phyloP scores from a whole-genome alignment of 345 rosid species.

The Eucalyptus urophylla region DNA sequence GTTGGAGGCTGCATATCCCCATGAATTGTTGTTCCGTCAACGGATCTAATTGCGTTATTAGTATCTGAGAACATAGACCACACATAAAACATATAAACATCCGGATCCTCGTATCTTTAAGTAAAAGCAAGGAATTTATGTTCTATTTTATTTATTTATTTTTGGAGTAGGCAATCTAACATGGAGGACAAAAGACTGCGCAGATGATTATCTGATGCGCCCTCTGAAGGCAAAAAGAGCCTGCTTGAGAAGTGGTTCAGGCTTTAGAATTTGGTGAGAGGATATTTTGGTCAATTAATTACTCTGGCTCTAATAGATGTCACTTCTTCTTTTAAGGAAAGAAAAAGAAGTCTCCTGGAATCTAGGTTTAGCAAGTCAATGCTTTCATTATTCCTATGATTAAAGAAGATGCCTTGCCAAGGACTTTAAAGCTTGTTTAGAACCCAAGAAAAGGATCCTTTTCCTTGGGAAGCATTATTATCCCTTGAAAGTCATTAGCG shows the following conservation, averaged over 20 bases:
- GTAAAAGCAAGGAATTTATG: background rate
- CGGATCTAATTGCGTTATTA: constrained; percentile 69
- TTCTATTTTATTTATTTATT: background rate
- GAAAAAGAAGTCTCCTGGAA: background rate
- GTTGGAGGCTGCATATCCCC: constrained; percentile 91
- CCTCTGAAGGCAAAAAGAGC: background rate
- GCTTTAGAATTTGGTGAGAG: background rate
- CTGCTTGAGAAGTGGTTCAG: background rate
- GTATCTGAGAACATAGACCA: constrained; percentile 30
- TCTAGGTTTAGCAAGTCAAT: background rate
- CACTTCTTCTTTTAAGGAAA: background rate
- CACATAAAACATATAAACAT: background rate
- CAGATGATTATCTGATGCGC: background rate
- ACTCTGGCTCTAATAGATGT: background rate
- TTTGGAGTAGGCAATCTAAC: background rate
- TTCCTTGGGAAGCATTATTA: background rate
- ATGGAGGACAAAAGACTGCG: background rate
- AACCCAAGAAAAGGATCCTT: background rate
- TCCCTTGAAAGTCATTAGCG: background rate
- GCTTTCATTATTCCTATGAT: background rate
- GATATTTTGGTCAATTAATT: background rate
- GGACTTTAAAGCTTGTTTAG: background rate
- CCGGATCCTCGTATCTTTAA: background rate
- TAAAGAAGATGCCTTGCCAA: background rate
- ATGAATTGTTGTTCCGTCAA: constrained; percentile 87